Evolutionary conservation across 352 stramenopile genomes (phyloP), one percentile per base, ranked within the genome.

Genomic region (Phytopythium ostracodes): DNA sequence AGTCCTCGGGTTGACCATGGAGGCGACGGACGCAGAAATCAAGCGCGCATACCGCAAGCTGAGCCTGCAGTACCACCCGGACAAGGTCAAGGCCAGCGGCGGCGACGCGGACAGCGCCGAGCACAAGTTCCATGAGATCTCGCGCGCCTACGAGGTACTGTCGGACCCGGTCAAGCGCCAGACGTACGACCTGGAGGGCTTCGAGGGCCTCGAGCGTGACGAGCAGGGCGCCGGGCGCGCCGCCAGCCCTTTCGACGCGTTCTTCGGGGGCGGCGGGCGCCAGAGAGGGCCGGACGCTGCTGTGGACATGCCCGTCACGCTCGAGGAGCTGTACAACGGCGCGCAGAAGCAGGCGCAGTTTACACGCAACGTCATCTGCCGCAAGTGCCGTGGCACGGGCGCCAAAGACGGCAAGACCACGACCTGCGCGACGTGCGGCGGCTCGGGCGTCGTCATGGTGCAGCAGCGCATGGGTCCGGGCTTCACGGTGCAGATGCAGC

Each of bases 11-110:
- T 62, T 96, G 22, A 88, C 75, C 0, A 92, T 94, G 84, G 85
- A 96, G 61, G 85, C 84, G 2, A 73, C 76, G 0, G 84, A 97
- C n/a, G 71, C 81, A 12, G 77, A 98, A 70, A 98, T 98, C 68
- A 98, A 98, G 74, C 96, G 94, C 62, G 95, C 96, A 29, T 98
- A 98, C 72, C 84, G 95, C 57, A 97, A 97, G 67, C 74, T 99
- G 18, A 96, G 85, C 56, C 81, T 98, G n/a, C 96, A 98, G 66
- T 98, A 98, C 67, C 96, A 99, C 67, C 96, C 96, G 40, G 91
- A 97, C 72, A 96, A 96, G 73, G 24, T 4, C 22, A 27, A 38
- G 38, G 14, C 25, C 36, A 94, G 94, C 67, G 75, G 77, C 51
- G 87, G 82, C 29, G 74, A 96, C 56, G 74, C 82, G 17, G 85